These are phyloP conservation scores for Cyberlindnera euphorbiiphila DNA, from an alignment of 805 yeast genomes.

Conservation along the genomic window DNA sequence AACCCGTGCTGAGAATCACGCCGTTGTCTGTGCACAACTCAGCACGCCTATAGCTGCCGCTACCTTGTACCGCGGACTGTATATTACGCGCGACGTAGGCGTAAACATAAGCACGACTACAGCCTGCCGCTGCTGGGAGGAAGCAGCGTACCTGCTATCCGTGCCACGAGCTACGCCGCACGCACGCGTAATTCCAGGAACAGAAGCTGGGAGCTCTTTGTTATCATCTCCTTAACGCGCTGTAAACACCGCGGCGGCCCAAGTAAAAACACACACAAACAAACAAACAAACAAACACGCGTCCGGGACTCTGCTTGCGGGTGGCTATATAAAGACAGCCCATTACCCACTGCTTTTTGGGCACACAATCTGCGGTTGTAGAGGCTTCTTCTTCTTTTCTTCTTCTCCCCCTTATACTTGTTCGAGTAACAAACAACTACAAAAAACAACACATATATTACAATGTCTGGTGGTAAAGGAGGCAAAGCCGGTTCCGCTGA, in stretches of 20 bases:
- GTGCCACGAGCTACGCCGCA: no score
- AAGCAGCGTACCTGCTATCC: no score
- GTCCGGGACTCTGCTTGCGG: background rate
- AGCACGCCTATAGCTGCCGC: conserved; percentile 2
- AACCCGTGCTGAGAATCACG: conserved; percentile 9
- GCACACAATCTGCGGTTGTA: conserved; percentile 1
- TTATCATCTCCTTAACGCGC: no score
- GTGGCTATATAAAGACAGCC: conserved; percentile 6
- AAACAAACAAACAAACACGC: no score
- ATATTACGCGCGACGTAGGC: no score
- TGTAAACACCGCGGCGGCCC: conserved; percentile 2
- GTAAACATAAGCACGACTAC: no score
- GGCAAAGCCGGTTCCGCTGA: conserved; percentile 94
- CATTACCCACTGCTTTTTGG: conserved; percentile 1
- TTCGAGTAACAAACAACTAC: conserved; percentile 10
- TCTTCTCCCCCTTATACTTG: conserved; percentile 4
- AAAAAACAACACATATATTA: conserved; percentile 15
- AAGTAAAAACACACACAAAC: background rate
- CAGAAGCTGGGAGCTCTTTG: background rate
- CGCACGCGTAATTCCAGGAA: background rate
- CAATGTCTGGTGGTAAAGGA: conserved; percentile 69
- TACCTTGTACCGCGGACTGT: no score
- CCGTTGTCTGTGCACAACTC: background rate
- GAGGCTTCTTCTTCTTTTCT: background rate
- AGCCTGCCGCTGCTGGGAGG: no score